phyloP scores from a whole-genome alignment of 2,329 filamentous ascomycete genomes.

The Nemania sp. region DNA sequence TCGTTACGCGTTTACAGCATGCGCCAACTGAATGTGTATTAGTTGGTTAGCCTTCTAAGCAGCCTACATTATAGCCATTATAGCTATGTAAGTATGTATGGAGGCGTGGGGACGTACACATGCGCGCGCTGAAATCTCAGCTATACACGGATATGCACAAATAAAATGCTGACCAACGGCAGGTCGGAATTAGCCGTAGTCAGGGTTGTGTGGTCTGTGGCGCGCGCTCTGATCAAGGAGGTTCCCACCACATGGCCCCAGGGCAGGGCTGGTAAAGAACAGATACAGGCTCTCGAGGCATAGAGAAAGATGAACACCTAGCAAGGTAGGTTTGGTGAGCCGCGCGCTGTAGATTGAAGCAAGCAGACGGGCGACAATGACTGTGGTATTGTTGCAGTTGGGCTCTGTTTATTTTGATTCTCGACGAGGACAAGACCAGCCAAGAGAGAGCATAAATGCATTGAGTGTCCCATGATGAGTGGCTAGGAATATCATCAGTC shows the following conservation, averaged over 20 bases:
- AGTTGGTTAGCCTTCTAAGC: conserved; percentile 12
- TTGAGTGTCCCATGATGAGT: conserved; percentile 20
- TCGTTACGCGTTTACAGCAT: conserved; percentile 29
- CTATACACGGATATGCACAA: conserved; percentile 11
- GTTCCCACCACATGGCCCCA: conserved; percentile 25
- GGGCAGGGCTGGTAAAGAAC: conserved; percentile 21
- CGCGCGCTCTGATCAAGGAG: conserved; percentile 40
- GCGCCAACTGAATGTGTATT: conserved; percentile 9
- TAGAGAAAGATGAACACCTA: conserved; percentile 35
- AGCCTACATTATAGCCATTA: background rate
- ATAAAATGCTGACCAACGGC: conserved; percentile 30
- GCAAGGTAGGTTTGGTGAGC: conserved; percentile 46
- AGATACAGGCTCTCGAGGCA: conserved; percentile 42
- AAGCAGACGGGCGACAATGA: conserved; percentile 40
- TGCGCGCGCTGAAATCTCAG: conserved; percentile 35
- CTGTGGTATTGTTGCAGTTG: conserved; percentile 7
- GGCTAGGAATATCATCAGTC: conserved; percentile 35
- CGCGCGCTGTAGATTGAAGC: conserved; percentile 51
- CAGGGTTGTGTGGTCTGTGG: conserved; percentile 30
- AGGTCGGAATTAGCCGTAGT: conserved; percentile 16
- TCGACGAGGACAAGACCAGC: background rate
- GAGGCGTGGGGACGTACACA: background rate
- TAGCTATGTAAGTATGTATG: no score
- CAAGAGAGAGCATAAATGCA: conserved; percentile 35
- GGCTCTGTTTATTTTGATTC: conserved; percentile 12